Base-by-base conservation (phyloP, 2,329 filamentous ascomycete species). In the Cercospora brassicicola region DNA sequence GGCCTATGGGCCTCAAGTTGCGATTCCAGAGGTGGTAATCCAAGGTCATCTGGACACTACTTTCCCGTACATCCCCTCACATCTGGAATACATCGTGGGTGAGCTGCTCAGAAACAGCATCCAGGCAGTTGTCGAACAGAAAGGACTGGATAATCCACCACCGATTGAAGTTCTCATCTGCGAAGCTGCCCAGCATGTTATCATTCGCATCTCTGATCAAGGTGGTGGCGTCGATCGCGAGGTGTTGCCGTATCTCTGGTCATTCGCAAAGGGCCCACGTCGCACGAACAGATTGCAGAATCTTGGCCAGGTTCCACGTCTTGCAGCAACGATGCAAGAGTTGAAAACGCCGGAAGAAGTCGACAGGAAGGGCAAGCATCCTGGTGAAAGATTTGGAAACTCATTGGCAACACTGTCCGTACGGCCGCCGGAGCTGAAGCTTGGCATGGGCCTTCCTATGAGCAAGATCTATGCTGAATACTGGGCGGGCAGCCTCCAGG, bases 401-500 rank as follows among this genome's bases (percentile, higher is more conserved):
- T 97, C 93, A 0, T 84, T 99, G 28, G 89, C 91, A 10, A 90
- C 91, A 1, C 84, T 99, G 51, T 92, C 92, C 1, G 91, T 89
- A 67, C 86, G 95, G 39, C 92, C 93, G 18, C 94, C 95, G 0
- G 91, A 97, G 77, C 82, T 98, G 69, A 88, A 93, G 10, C 85
- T 99, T 1, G 95, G 95, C 3, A 96, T 99, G 86, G 95, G 95
- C 1, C 81, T 99, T 62, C 95, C 95, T 0, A 89, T 99, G 81
- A 97, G 94, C 75, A 88, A 93, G 69, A 92, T 98, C 2, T 99
- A 98, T 79, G 93, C 94, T 30, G 94, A 98, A 80, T 98, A 98
- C 80, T 99, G 95, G 95, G 95, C 95, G 2, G 95, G 95, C 26
- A 95, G 88, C 74, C 82, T 99, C 8, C 91, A 97, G 75, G 80